Percentiles rank a stretch among this genome's conserved stretches.
These are phyloP conservation scores for Bauhinia variegata DNA, from an alignment of 306 rosid species.

Conservation along the genomic window DNA sequence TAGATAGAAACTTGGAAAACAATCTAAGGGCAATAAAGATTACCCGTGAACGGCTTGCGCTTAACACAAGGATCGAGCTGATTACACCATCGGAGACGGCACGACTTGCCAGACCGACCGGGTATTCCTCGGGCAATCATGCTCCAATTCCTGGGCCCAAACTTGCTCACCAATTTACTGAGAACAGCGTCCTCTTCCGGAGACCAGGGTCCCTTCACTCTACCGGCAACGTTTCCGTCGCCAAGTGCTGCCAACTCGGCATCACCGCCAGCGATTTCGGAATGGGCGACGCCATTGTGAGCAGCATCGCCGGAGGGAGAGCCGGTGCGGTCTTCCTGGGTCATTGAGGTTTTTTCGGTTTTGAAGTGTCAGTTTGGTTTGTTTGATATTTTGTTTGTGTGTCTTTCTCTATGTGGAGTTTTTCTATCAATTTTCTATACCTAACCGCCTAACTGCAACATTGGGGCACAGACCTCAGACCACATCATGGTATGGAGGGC, in stretches of 20 bases:
- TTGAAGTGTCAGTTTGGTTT: constrained; percentile 28
- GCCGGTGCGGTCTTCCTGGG: constrained; percentile 22
- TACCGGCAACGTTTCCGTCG: constrained; percentile 18
- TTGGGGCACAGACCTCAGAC: too few species aligned
- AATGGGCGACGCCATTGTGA: constrained; percentile 20
- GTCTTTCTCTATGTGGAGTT: neutral
- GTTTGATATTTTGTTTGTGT: constrained; percentile 13
- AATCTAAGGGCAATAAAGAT: neutral
- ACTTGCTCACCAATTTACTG: constrained; percentile 60
- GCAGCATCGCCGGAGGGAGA: constrained; percentile 9
- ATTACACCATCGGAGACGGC: constrained; percentile 91
- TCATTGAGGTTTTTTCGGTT: constrained; percentile 36
- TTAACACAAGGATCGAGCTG: constrained; percentile 78
- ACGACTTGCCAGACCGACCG: constrained; percentile 81
- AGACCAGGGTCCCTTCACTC: constrained; percentile 81
- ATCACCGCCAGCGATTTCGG: neutral
- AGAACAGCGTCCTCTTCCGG: constrained; percentile 61
- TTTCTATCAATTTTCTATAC: neutral
- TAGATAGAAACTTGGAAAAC: neutral
- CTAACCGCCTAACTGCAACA: constrained; percentile 28
- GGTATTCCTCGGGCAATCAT: constrained; percentile 77
- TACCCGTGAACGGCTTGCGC: constrained; percentile 86
- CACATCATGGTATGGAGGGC: neutral
- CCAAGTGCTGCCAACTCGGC: constrained; percentile 13
- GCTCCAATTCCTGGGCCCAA: constrained; percentile 84